These are phyloP conservation scores for Vitellaria paradoxa DNA, from an alignment of 179 eudicot genomes.

Conservation along the genomic window DNA sequence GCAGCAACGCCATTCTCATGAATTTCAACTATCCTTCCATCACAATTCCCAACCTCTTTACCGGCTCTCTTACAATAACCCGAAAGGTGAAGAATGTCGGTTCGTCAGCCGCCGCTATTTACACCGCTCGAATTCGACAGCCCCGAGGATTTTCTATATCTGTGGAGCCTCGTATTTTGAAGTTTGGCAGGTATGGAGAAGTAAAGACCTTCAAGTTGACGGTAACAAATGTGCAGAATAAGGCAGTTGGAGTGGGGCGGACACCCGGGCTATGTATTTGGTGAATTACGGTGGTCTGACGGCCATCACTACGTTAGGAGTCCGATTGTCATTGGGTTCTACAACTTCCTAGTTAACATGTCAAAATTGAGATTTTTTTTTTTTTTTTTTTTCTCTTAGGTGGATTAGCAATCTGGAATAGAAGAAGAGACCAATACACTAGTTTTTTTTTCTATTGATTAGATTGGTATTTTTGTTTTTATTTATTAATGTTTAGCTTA, in stretches of 20 bases:
- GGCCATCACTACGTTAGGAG: conserved; percentile 59
- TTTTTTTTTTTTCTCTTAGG: too few relatives aligned
- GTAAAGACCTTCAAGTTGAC: conserved; percentile 49
- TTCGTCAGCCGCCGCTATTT: conserved; percentile 28
- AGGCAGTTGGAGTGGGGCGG: too few relatives aligned
- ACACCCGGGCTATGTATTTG: conserved; percentile 30
- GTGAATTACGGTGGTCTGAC: conserved; percentile 61
- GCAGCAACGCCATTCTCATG: conserved; percentile 5
- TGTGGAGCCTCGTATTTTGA: conserved; percentile 40
- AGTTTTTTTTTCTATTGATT: too few relatives aligned
- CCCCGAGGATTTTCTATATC: conserved; percentile 38
- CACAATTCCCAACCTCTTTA: conserved; percentile 35
- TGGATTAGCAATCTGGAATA: too few relatives aligned
- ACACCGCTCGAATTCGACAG: conserved; percentile 27
- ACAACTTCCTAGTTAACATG: too few relatives aligned
- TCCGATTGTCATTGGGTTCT: conserved; percentile 36
- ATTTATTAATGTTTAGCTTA: too few relatives aligned
- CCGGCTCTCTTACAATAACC: conserved; percentile 35
- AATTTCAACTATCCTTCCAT: conserved; percentile 74
- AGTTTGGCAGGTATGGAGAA: conserved; percentile 43
- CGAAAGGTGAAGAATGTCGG: conserved; percentile 71
- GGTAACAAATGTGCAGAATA: conserved; percentile 8
- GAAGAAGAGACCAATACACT: too few relatives aligned
- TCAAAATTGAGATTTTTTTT: too few relatives aligned
- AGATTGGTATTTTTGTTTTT: too few relatives aligned